These are phyloP conservation scores for Calonectria henricotiae DNA, from an alignment of 2,329 filamentous ascomycete species.

Conservation along the genomic window DNA sequence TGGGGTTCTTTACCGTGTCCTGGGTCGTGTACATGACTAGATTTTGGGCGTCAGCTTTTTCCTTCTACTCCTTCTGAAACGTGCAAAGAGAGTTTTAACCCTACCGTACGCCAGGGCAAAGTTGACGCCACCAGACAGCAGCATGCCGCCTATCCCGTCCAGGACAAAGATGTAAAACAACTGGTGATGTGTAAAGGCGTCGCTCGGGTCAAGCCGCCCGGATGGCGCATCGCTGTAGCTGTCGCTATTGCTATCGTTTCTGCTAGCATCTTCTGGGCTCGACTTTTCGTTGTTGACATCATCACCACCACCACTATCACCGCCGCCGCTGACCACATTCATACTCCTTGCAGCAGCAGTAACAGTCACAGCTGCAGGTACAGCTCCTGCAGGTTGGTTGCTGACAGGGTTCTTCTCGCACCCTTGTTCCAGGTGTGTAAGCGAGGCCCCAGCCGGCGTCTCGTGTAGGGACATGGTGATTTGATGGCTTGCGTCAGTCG, in stretches of 20 bases:
- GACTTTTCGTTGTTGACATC: background rate
- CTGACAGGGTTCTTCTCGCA: slow-evolving; percentile 37
- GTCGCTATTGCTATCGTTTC: background rate
- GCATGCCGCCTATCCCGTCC: slow-evolving; percentile 63
- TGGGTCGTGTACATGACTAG: slow-evolving; percentile 66
- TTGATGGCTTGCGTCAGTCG: slow-evolving; percentile 6
- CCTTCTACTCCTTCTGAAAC: no score
- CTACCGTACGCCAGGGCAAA: slow-evolving; percentile 67
- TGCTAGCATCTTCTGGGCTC: background rate
- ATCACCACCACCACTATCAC: background rate
- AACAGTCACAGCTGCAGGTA: slow-evolving; percentile 2
- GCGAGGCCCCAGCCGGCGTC: slow-evolving; percentile 43
- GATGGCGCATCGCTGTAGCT: slow-evolving; percentile 1
- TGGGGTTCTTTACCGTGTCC: slow-evolving; percentile 57
- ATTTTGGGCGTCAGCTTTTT: slow-evolving; percentile 1
- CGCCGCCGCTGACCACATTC: background rate
- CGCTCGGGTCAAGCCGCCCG: slow-evolving; percentile 56
- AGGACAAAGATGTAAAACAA: slow-evolving; percentile 66
- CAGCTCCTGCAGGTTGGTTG: slow-evolving; percentile 13
- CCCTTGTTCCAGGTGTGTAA: slow-evolving; percentile 45
- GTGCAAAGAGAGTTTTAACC: background rate
- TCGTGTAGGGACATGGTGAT: slow-evolving; percentile 44
- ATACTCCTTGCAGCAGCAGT: background rate
- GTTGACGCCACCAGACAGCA: slow-evolving; percentile 66
- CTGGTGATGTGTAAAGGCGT: slow-evolving; percentile 60